Percentiles rank a stretch among this genome's conserved stretches.
phyloP scores from a whole-genome alignment of 2,329 filamentous ascomycete genomes.

The Acrocalymma vagum region DNA sequence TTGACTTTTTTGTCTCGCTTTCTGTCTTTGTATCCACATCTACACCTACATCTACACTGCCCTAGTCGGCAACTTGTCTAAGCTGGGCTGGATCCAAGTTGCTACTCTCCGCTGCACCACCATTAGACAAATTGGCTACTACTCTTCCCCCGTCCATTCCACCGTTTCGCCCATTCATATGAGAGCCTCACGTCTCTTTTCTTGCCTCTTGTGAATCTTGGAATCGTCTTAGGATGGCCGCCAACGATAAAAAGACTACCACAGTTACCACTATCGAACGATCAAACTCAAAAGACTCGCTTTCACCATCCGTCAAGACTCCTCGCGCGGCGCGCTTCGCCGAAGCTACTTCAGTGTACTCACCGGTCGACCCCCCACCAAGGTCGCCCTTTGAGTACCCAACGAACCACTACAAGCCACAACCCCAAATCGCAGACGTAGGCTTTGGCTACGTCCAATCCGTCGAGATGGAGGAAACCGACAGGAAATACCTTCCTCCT shows the following conservation, averaged over 20 bases:
- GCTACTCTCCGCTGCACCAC: slow-evolving; percentile 38
- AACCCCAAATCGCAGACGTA: slow-evolving; percentile 82
- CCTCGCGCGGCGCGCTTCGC: slow-evolving; percentile 81
- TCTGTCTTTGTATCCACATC: slow-evolving; percentile 13
- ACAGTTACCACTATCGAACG: slow-evolving; percentile 52
- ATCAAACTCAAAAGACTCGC: slow-evolving; percentile 51
- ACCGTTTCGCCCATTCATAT: slow-evolving; percentile 30
- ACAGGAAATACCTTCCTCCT: slow-evolving; percentile 57
- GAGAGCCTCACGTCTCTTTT: slow-evolving; percentile 42
- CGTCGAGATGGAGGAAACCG: slow-evolving; percentile 64
- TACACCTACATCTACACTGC: slow-evolving; percentile 25
- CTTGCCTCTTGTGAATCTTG: slow-evolving; percentile 34
- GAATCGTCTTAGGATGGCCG: slow-evolving; percentile 54
- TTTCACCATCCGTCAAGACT: slow-evolving; percentile 61
- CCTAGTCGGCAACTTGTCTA: slow-evolving; percentile 47
- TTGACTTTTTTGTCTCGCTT: slow-evolving; percentile 33
- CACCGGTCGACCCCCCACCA: slow-evolving; percentile 70
- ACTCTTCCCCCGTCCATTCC: slow-evolving; percentile 14
- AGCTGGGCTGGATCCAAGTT: slow-evolving; percentile 50
- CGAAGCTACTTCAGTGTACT: slow-evolving; percentile 81
- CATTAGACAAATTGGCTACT: too few relatives aligned
- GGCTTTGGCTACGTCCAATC: slow-evolving; percentile 87
- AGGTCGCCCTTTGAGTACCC: slow-evolving; percentile 60
- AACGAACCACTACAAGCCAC: slow-evolving; percentile 64
- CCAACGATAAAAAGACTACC: slow-evolving; percentile 54